phyloP scores from a whole-genome alignment of 192 early-diverging fungal genomes.

The Coemansia sp. region DNA sequence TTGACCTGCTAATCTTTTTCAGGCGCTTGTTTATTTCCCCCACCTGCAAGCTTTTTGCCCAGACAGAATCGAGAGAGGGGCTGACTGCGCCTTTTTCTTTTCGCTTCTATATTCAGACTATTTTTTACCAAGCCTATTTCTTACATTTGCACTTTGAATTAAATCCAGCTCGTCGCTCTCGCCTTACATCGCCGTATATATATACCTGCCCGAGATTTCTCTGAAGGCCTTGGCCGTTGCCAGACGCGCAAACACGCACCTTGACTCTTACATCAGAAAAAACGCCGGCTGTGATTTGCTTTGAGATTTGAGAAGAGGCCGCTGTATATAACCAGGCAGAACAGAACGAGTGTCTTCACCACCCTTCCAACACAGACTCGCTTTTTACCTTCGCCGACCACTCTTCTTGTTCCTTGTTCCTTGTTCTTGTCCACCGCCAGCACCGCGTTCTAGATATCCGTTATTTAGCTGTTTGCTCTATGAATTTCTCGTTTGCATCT shows the following conservation, averaged over 20 bases:
- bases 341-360: background rate
- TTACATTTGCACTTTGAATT: constrained; percentile 4
- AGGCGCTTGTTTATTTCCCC: background rate
- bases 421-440: background rate
- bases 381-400: background rate
- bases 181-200: no score
- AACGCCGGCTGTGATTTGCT: background rate
- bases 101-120: background rate
- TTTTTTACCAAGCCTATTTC: constrained; percentile 1
- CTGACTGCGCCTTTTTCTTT: constrained; percentile 29
- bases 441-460: background rate
- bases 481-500: constrained; percentile 56
- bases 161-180: no score
- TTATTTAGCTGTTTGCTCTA: constrained; percentile 6
- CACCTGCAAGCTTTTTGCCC: background rate
- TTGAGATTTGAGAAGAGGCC: background rate
- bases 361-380: no score
- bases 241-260: no score
- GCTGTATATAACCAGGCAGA: background rate
- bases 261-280: background rate
- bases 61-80: background rate
- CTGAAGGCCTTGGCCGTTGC: background rate
- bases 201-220: background rate
- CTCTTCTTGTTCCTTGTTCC: background rate
- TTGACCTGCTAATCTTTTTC: background rate